phyloP scores from a whole-genome alignment of 257 asterid species.

The Nemophila menziesii region DNA sequence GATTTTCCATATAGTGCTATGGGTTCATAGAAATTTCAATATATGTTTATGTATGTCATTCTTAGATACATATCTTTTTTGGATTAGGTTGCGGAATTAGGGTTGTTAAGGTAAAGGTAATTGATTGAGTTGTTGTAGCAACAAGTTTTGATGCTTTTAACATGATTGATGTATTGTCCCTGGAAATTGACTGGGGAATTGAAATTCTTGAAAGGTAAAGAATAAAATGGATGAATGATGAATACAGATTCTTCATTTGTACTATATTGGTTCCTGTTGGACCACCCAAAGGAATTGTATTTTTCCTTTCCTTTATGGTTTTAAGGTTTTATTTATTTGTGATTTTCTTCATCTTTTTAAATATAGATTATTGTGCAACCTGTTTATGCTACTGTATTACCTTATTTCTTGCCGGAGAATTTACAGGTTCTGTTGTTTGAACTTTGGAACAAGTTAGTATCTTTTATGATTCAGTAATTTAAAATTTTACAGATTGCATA shows the following conservation, averaged over 20 bases:
- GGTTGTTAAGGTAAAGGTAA: neutral
- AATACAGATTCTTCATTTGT: neutral
- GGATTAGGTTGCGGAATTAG: neutral
- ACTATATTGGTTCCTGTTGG: neutral
- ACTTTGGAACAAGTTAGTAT: neutral
- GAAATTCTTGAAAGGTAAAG: neutral
- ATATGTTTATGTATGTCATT: neutral
- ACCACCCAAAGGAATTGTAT: neutral
- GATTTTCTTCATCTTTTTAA: neutral
- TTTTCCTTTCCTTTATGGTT: neutral
- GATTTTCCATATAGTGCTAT: neutral
- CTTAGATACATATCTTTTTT: neutral
- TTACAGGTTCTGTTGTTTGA: neutral
- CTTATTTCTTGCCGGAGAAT: neutral
- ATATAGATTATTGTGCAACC: neutral
- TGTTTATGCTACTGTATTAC: neutral
- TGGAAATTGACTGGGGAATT: neutral
- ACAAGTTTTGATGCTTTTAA: neutral
- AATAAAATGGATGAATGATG: no score
- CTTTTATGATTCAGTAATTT: no score
- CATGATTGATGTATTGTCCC: constrained; percentile 1
- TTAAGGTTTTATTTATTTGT: neutral
- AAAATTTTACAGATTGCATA: no score
- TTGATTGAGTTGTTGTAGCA: neutral
- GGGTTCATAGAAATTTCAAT: neutral